These are phyloP conservation scores for Paraconiothyrium sp. DNA, from an alignment of 2,329 filamentous ascomycete species.

Conservation along the genomic window DNA sequence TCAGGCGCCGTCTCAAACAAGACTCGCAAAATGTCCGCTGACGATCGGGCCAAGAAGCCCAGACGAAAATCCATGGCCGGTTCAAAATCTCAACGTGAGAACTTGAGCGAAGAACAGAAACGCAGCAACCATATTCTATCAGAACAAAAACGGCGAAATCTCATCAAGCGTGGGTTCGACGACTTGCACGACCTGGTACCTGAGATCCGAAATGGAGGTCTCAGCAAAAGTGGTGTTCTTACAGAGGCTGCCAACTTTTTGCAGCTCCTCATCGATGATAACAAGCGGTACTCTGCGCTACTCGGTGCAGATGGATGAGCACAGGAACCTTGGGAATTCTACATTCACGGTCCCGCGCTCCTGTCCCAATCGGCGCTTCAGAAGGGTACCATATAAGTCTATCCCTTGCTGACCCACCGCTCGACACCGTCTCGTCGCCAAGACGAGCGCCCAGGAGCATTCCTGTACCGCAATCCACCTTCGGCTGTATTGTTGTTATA, in stretches of 20 bases:
- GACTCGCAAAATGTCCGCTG: constrained; percentile 30
- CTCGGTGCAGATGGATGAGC: constrained; percentile 5
- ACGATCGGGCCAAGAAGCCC: constrained; percentile 36
- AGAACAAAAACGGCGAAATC: constrained; percentile 83
- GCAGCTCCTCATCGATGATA: constrained; percentile 75
- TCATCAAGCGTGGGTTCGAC: constrained; percentile 84
- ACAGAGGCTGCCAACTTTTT: constrained; percentile 80
- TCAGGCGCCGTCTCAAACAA: constrained; percentile 29
- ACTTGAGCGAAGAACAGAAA: constrained; percentile 80
- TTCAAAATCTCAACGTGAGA: constrained; percentile 57
- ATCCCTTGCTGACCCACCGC: not conserved
- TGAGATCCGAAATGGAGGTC: constrained; percentile 74
- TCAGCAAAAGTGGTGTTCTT: constrained; percentile 85
- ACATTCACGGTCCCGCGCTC: not conserved
- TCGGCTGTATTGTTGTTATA: not conserved
- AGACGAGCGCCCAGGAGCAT: not conserved
- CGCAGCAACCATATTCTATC: constrained; percentile 86
- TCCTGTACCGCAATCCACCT: not conserved
- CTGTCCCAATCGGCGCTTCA: not conserved
- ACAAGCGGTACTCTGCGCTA: constrained; percentile 48
- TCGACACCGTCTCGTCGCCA: not conserved
- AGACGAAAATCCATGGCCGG: constrained; percentile 36
- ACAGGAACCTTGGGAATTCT: not conserved
- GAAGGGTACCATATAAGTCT: not conserved
- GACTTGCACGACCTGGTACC: constrained; percentile 82